phyloP scores from a whole-genome alignment of 768 basidiomycete genomes.

The Amanita molliuscula region DNA sequence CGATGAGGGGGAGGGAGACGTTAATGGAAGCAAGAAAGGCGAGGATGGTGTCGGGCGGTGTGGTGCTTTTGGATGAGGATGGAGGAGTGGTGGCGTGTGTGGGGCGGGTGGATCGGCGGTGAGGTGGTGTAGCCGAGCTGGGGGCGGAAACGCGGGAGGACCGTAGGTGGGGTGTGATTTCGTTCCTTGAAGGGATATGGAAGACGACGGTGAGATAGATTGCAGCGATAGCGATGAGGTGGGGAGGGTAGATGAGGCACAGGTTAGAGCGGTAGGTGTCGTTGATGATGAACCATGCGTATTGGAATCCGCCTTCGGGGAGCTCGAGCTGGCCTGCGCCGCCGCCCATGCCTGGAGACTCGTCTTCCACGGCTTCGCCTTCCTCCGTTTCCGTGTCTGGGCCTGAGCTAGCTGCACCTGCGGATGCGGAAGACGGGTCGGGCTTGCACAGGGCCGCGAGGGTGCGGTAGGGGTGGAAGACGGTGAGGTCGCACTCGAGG shows the following conservation, averaged over 20 bases:
- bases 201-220: conserved; percentile 83
- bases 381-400: conserved; percentile 31
- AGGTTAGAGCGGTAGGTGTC: conserved; percentile 92
- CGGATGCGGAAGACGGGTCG: conserved; percentile 25
- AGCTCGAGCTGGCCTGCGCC: conserved; percentile 58
- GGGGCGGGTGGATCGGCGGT: conserved; percentile 48
- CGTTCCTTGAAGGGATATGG: conserved; percentile 44
- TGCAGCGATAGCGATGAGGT: conserved; percentile 86
- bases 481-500: conserved; percentile 85
- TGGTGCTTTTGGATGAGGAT: conserved; percentile 6
- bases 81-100: conserved; percentile 19
- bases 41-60: conserved; percentile 53
- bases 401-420: background rate
- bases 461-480: conserved; percentile 94
- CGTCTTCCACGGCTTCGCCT: conserved; percentile 43
- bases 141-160: conserved; percentile 7
- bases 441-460: conserved; percentile 68
- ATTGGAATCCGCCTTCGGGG: conserved; percentile 69
- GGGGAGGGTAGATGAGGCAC: conserved; percentile 91
- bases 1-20: conserved; percentile 71
- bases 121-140: conserved; percentile 23
- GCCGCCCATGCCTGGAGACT: conserved; percentile 29
- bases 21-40: conserved; percentile 81
- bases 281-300: conserved; percentile 97
- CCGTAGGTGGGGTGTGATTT: conserved; percentile 24